Base-by-base conservation (phyloP, 2,329 filamentous ascomycete genomes). In the Neonectria magnoliae region DNA sequence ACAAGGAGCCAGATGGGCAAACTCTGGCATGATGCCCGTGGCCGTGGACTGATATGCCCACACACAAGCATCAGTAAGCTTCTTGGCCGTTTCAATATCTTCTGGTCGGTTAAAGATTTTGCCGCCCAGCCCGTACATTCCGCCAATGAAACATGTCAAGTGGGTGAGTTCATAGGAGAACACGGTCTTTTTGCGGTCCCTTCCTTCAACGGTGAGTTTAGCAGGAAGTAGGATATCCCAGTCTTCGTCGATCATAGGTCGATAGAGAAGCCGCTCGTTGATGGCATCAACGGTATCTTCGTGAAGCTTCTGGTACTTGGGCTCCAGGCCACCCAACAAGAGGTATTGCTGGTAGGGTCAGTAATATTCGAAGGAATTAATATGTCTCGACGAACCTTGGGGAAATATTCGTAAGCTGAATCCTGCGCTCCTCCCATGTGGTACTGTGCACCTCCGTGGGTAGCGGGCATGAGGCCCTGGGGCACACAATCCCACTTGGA, bases 151-250 rank as follows among this genome's bases (percentile, higher is more conserved):
- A 74, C 90, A 92, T 5, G 88, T 88, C 56, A 91, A 80, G 73
- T 91, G 88, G 0, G 86, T 84, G 7, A 87, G 81, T 66, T 91
- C 87, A 73, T 90, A 93, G 51, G 89, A 78, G 14, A 82, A 83
- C 20, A 58, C 66, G 13, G 25, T 81, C 74, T 10, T 78, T 9
- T 73, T 68, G 48, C 16, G n/a, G 2, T 11, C 11, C 80, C 77
- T 2, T 75, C 81, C 3, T 82, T 78, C 14, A 83, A 85, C 83
- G 51, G 76, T 81, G n/a, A 87, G 77, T 69, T 88, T 89, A 25
- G 91, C 91, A 0, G 92, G 88, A 65, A 96, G 88, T 3, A 96
- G 84, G n/a, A 96, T 87, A 64, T 95, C 88, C 56, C 87, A 87
- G 57, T 87, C 82, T 7, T 85, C 85, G 7, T 88, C 86, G 20